phyloP scores from a whole-genome alignment of 2,329 filamentous ascomycete species.

The Microdochium nivale region DNA sequence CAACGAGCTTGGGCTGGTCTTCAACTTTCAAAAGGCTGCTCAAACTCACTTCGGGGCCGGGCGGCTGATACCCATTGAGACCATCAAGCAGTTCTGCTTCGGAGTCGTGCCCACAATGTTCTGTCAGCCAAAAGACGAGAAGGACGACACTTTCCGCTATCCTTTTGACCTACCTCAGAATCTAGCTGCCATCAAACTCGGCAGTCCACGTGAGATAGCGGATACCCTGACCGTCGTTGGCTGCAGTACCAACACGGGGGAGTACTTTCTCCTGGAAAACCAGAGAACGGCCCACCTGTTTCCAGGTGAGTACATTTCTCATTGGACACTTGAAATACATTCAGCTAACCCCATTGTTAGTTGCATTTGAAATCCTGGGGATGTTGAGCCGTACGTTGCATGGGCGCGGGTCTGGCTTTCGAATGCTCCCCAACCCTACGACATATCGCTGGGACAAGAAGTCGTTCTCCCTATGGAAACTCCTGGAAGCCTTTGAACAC shows the following conservation, averaged over 20 bases:
- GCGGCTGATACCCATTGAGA: slow-evolving; percentile 42
- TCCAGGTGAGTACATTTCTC: slow-evolving; percentile 26
- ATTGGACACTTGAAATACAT: neutral
- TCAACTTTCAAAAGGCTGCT: slow-evolving; percentile 43
- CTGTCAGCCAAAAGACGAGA: slow-evolving; percentile 25
- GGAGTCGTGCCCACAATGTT: slow-evolving; percentile 48
- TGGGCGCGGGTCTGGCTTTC: slow-evolving; percentile 39
- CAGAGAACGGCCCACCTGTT: slow-evolving; percentile 38
- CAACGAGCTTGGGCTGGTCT: slow-evolving; percentile 43
- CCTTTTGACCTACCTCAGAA: slow-evolving; percentile 31
- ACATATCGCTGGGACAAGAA: slow-evolving; percentile 43
- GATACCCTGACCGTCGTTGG: slow-evolving; percentile 44
- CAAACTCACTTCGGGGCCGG: slow-evolving; percentile 37
- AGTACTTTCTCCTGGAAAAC: slow-evolving; percentile 29
- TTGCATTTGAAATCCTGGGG: slow-evolving; percentile 49
- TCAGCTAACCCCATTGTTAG: slow-evolving; percentile 21
- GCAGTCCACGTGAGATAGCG: slow-evolving; percentile 37
- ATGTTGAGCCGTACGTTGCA: slow-evolving; percentile 45
- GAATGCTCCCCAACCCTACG: slow-evolving; percentile 49
- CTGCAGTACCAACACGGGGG: slow-evolving; percentile 42
- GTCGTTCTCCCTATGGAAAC: slow-evolving; percentile 32
- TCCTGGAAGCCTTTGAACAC: slow-evolving; percentile 29
- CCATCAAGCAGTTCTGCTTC: slow-evolving; percentile 46
- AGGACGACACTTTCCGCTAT: slow-evolving; percentile 23
- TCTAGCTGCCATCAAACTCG: slow-evolving; percentile 36